Percentiles rank a stretch among this genome's conserved stretches.
Conservation (phyloP, 1,284 basidiomycete genomes). For the Calocybe gambosa region DNA sequence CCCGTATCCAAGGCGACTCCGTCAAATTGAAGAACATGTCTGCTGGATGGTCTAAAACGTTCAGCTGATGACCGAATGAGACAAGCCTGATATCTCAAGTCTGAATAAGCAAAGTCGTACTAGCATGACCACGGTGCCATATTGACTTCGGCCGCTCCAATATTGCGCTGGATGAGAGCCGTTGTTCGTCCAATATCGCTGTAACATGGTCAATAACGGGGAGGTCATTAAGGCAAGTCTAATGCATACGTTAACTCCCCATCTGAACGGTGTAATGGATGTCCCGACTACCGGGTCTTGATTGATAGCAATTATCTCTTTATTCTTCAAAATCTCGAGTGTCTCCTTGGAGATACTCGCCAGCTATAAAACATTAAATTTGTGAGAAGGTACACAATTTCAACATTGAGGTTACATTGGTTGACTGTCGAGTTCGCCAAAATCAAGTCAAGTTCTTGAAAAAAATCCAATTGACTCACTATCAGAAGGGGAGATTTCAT, state of each 20-base stretch:
- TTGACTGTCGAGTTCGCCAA: slow-evolving; percentile 15
- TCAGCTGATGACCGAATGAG: slow-evolving; percentile 28
- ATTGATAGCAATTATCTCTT: slow-evolving; percentile 36
- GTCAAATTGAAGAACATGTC: slow-evolving; percentile 55
- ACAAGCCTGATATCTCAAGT: slow-evolving; percentile 22
- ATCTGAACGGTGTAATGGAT: slow-evolving; percentile 37
- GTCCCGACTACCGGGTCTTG: slow-evolving; percentile 34
- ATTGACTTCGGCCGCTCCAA: slow-evolving; percentile 45
- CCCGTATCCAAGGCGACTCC: slow-evolving; percentile 60
- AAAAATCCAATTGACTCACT: slow-evolving; percentile 9
- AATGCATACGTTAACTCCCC: slow-evolving; percentile 41
- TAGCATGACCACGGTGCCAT: slow-evolving; percentile 49
- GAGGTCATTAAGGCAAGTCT: neutral
- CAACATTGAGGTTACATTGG: slow-evolving; percentile 19
- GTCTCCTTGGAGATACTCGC: slow-evolving; percentile 30
- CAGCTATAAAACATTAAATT: slow-evolving; percentile 23
- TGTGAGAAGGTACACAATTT: neutral
- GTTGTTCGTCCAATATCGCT: slow-evolving; percentile 46
- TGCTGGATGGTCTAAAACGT: slow-evolving; percentile 42
- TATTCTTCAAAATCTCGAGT: slow-evolving; percentile 23
- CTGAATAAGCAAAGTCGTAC: slow-evolving; percentile 23
- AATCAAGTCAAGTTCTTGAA: neutral
- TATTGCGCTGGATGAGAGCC: slow-evolving; percentile 42
- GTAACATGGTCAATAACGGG: neutral
- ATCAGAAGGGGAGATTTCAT: slow-evolving; percentile 49